phyloP scores from a whole-genome alignment of 192 early-diverging fungal species.

The Coemansia sp. region DNA sequence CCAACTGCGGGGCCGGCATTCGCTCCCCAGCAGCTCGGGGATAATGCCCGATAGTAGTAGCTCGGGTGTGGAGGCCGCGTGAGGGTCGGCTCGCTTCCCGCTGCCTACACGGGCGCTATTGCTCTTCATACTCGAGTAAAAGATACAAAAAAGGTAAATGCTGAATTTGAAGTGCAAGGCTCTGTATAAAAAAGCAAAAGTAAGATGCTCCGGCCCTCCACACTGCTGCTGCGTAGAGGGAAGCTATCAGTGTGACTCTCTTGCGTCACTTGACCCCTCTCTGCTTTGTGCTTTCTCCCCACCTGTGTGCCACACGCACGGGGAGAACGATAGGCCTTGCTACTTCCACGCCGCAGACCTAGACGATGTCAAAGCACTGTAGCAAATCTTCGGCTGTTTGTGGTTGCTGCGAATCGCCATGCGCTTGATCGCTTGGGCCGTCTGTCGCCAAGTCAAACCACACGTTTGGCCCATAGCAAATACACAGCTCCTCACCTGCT shows the following conservation, averaged over 20 bases:
- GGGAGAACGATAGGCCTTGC: not conserved
- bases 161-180: not conserved
- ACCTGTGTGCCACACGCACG: not conserved
- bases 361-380: not conserved
- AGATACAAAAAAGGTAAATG: not conserved
- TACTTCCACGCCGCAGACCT: not conserved
- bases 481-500: slow-evolving; percentile 62
- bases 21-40: slow-evolving; percentile 25
- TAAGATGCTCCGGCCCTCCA: not conserved
- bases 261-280: not conserved
- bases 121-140: not conserved
- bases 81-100: slow-evolving; percentile 8
- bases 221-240: not conserved
- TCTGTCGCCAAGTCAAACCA: slow-evolving; percentile 61
- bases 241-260: not conserved
- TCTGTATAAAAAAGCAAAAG: not conserved
- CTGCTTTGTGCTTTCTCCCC: not conserved
- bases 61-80: slow-evolving; percentile 36
- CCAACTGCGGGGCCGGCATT: slow-evolving; percentile 44
- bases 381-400: slow-evolving; percentile 3
- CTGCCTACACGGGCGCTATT: not conserved
- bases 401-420: not conserved
- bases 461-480: slow-evolving; percentile 62
- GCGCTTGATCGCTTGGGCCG: not conserved
- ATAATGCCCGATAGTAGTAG: slow-evolving; percentile 23